A percentile compares a stretch with the other conserved stretches of the same genome.
phyloP scores from a whole-genome alignment of 176 grass and related monocot species.

The Poa annua region DNA sequence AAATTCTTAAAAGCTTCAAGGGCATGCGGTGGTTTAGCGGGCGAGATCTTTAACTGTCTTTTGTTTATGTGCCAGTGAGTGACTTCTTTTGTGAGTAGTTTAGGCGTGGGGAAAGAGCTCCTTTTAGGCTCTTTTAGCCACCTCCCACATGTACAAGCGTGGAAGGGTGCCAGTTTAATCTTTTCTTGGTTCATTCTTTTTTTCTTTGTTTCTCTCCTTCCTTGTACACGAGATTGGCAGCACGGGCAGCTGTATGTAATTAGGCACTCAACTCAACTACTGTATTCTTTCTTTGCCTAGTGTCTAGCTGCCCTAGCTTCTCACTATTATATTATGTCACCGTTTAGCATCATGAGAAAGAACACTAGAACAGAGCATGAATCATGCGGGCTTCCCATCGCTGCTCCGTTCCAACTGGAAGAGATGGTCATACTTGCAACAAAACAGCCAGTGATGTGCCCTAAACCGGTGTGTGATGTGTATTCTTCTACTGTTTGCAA shows the following conservation, averaged over 20 bases:
- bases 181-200: not conserved
- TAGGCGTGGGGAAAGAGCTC: constrained; percentile 57
- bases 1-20: constrained; percentile 39
- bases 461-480: no score
- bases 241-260: constrained; percentile 46
- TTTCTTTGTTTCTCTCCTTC: not conserved
- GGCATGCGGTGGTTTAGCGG: constrained; percentile 30
- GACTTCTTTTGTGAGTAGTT: constrained; percentile 26
- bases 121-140: constrained; percentile 61
- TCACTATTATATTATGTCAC: not conserved
- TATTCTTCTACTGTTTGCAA: not conserved
- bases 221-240: constrained; percentile 29
- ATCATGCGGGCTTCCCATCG: not conserved
- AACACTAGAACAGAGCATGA: not conserved
- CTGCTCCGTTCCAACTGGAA: not conserved
- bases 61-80: not conserved
- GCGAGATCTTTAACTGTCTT: constrained; percentile 30
- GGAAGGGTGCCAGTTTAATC: constrained; percentile 11
- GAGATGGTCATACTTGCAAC: not conserved
- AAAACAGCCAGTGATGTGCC: constrained; percentile 7
- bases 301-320: not conserved
- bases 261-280: constrained; percentile 3
- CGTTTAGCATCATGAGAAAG: not conserved
- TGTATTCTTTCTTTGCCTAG: not conserved
- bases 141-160: constrained; percentile 50